Evolutionary conservation across 495 filamentous ascomycete genomes (phyloP).

Genomic region (Aspergillus wentii): DNA sequence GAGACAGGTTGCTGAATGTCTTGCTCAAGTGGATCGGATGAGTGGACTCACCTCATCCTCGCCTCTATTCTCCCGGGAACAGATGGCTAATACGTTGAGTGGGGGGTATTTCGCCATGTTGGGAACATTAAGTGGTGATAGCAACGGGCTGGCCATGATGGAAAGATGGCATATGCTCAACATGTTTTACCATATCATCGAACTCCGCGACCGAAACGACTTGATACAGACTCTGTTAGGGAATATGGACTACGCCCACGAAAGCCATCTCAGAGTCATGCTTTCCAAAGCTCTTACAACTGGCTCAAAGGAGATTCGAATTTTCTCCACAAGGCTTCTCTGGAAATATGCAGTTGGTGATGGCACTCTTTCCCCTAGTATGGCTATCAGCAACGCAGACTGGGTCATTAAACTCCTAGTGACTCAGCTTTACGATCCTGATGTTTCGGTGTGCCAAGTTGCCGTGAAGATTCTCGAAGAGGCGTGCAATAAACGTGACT

Average conservation of each 20-base stretch:
- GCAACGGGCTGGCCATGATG: conserved; percentile 80
- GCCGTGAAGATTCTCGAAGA: conserved; percentile 97
- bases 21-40: conserved; percentile 87
- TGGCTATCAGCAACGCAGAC: conserved; percentile 54
- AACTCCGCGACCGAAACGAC: conserved; percentile 83
- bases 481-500: conserved; percentile 84
- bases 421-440: conserved; percentile 96
- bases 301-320: conserved; percentile 85
- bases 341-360: conserved; percentile 68
- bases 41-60: conserved; percentile 84
- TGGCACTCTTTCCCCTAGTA: conserved; percentile 22
- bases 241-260: conserved; percentile 86
- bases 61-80: conserved; percentile 80
- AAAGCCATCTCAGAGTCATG: conserved; percentile 86
- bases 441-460: conserved; percentile 91
- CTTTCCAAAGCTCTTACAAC: conserved; percentile 89
- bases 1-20: conserved; percentile 87
- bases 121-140: conserved; percentile 75
- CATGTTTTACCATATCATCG: conserved; percentile 98
- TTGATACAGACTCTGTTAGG: conserved; percentile 79
- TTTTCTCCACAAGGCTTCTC: conserved; percentile 76
- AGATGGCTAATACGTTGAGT: conserved; percentile 77
- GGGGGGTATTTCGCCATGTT: conserved; percentile 93
- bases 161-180: conserved; percentile 96
- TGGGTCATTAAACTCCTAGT: conserved; percentile 96